phyloP scores from a whole-genome alignment of 2,329 filamentous ascomycete species.

The Lomentospora prolificans region DNA sequence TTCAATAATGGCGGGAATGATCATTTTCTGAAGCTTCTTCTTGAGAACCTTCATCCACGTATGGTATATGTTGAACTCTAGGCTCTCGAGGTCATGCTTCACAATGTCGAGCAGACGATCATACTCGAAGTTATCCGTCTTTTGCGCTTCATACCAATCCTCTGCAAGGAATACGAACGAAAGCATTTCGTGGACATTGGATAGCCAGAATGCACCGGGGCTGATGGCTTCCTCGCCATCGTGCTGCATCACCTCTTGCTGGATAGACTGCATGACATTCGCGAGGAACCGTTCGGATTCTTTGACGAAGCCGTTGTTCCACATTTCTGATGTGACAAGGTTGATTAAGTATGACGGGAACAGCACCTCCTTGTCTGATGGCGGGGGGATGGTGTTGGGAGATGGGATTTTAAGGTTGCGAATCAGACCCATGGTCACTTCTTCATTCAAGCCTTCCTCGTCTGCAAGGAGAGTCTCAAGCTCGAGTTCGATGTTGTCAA shows the following conservation, averaged over 20 bases:
- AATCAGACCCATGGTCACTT: slow-evolving; percentile 93
- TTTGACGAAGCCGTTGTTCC: slow-evolving; percentile 99
- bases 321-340: slow-evolving; percentile 98
- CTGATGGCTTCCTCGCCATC: slow-evolving; percentile 96
- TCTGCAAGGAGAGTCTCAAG: slow-evolving; percentile 88
- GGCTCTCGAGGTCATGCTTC: slow-evolving; percentile 94
- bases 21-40: slow-evolving; percentile 99
- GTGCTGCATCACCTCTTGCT: slow-evolving; percentile 98
- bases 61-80: slow-evolving; percentile 99
- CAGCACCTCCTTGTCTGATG: slow-evolving; percentile 95
- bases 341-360: slow-evolving; percentile 99
- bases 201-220: slow-evolving; percentile 95
- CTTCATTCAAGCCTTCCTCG: slow-evolving; percentile 91
- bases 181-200: slow-evolving; percentile 98
- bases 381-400: slow-evolving; percentile 75
- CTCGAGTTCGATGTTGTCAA: slow-evolving; percentile 90
- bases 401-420: slow-evolving; percentile 92
- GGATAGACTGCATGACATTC: slow-evolving; percentile 99
- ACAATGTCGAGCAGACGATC: slow-evolving; percentile 96
- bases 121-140: slow-evolving; percentile 98
- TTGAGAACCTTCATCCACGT: slow-evolving; percentile 99
- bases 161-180: slow-evolving; percentile 98
- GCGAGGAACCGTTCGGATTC: slow-evolving; percentile 97
- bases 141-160: slow-evolving; percentile 99
- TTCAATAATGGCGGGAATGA: slow-evolving; percentile 97